These are phyloP conservation scores for Nakazawaea pomicola DNA, from an alignment of 805 yeast species.

Conservation along the genomic window DNA sequence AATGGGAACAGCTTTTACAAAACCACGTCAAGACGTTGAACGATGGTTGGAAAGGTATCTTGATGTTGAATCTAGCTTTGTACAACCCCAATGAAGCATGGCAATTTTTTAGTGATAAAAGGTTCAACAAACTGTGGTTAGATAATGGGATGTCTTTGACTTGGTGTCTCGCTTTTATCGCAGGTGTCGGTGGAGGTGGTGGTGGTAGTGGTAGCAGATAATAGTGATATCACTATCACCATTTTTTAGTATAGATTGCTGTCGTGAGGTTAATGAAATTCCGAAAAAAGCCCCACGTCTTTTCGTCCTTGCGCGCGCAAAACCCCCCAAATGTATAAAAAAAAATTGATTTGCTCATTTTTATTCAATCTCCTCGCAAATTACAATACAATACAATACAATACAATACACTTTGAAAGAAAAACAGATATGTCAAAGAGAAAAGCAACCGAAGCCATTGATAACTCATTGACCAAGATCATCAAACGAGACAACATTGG, in stretches of 20 bases:
- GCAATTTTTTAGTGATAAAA: conserved; percentile 51
- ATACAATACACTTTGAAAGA: background rate
- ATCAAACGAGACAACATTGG: conserved; percentile 10
- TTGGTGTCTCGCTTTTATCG: conserved; percentile 79
- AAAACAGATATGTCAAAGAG: conserved; percentile 3
- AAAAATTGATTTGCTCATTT: background rate
- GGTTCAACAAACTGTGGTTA: conserved; percentile 49
- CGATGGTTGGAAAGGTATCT: conserved; percentile 73
- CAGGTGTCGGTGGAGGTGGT: conserved; percentile 36
- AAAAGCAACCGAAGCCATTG: conserved; percentile 5
- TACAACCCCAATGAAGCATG: conserved; percentile 64
- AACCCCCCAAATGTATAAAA: too few species aligned
- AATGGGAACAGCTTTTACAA: conserved; percentile 55
- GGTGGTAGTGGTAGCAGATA: too few species aligned
- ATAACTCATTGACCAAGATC: conserved; percentile 7
- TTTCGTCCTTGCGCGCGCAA: too few species aligned
- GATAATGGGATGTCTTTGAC: conserved; percentile 87
- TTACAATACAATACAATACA: too few species aligned
- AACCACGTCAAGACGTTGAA: conserved; percentile 44
- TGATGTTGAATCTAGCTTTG: conserved; percentile 72
- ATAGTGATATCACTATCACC: too few species aligned
- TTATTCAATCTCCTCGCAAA: too few species aligned
- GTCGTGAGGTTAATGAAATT: too few species aligned
- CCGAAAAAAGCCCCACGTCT: too few species aligned
- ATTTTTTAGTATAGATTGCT: too few species aligned